Conservation (phyloP, 164 flowering plant species). For the Saururus chinensis region DNA sequence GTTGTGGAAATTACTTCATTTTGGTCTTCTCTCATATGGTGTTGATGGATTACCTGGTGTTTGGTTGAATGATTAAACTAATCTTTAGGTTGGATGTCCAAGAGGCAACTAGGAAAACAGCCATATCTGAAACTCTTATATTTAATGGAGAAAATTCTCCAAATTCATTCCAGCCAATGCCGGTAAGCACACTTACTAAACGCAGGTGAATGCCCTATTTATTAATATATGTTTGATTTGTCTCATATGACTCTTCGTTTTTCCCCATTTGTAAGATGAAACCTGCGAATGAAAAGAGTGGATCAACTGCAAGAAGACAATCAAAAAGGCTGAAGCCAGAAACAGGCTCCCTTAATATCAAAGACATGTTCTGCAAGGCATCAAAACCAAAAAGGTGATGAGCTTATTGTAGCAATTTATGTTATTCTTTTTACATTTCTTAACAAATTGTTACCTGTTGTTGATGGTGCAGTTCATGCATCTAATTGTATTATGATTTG, state of each 20-base stretch:
- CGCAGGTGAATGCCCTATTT: neutral
- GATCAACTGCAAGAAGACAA: constrained; percentile 26
- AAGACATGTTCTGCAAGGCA: constrained; percentile 74
- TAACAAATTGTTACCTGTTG: neutral
- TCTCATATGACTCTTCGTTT: neutral
- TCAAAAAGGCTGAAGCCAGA: constrained; percentile 58
- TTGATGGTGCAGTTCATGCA: neutral
- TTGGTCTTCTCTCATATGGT: neutral
- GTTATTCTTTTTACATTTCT: neutral
- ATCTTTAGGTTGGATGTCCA: constrained; percentile 39
- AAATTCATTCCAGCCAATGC: constrained; percentile 15
- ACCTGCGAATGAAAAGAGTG: constrained; percentile 27
- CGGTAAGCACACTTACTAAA: constrained; percentile 20
- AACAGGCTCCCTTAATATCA: constrained; percentile 55
- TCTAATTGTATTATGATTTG: too few relatives aligned
- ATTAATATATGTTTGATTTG: neutral
- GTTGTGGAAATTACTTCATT: neutral
- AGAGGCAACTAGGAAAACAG: constrained; percentile 21
- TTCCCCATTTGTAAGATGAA: constrained; percentile 26
- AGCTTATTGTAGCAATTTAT: neutral
- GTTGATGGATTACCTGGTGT: neutral
- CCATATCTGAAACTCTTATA: constrained; percentile 12
- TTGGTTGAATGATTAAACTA: neutral
- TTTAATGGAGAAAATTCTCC: constrained; percentile 16
- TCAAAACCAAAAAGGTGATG: constrained; percentile 23